These are phyloP conservation scores for Ganoderma resinaceum DNA, from an alignment of 1,284 basidiomycete species.

Conservation along the genomic window DNA sequence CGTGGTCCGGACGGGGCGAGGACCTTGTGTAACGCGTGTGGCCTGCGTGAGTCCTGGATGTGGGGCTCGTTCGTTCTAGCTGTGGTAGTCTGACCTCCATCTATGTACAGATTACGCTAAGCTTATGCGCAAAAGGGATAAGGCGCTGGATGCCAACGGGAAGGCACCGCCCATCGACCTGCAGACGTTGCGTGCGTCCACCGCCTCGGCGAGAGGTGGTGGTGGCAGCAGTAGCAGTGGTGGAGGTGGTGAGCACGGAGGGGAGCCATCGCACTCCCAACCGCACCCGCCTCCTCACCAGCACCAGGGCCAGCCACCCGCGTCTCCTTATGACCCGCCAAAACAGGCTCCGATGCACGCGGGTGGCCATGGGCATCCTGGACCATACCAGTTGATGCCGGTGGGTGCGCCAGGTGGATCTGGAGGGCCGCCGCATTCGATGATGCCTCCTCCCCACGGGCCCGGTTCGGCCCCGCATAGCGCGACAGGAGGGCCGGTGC, in stretches of 20 bases:
- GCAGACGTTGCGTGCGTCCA: slow-evolving; percentile 73
- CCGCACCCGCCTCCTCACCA: slow-evolving; percentile 25
- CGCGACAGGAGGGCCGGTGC: slow-evolving; percentile 38
- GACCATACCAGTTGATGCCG: slow-evolving; percentile 42
- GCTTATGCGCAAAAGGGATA: slow-evolving; percentile 76
- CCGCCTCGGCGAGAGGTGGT: slow-evolving; percentile 56
- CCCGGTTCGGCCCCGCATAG: slow-evolving; percentile 37
- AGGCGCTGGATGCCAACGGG: slow-evolving; percentile 60
- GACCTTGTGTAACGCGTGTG: slow-evolving; percentile 84
- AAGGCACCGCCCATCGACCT: slow-evolving; percentile 66
- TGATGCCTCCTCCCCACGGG: slow-evolving; percentile 38
- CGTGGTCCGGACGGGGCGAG: slow-evolving; percentile 81
- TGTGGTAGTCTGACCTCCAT: slow-evolving; percentile 16
- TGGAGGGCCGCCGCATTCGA: slow-evolving; percentile 51
- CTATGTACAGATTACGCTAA: slow-evolving; percentile 72
- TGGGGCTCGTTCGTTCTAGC: slow-evolving; percentile 17
- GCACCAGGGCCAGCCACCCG: slow-evolving; percentile 29
- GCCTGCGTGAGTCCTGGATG: slow-evolving; percentile 65
- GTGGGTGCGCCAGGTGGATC: slow-evolving; percentile 27
- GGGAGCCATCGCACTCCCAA: slow-evolving; percentile 30
- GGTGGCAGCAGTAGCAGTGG: neutral
- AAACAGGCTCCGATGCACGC: slow-evolving; percentile 33
- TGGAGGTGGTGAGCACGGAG: slow-evolving; percentile 25
- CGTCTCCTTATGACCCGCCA: slow-evolving; percentile 32
- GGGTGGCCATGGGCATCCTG: slow-evolving; percentile 26